Conservation (phyloP, 2,329 filamentous ascomycete species). For the Pseudogymnoascus sp. region DNA sequence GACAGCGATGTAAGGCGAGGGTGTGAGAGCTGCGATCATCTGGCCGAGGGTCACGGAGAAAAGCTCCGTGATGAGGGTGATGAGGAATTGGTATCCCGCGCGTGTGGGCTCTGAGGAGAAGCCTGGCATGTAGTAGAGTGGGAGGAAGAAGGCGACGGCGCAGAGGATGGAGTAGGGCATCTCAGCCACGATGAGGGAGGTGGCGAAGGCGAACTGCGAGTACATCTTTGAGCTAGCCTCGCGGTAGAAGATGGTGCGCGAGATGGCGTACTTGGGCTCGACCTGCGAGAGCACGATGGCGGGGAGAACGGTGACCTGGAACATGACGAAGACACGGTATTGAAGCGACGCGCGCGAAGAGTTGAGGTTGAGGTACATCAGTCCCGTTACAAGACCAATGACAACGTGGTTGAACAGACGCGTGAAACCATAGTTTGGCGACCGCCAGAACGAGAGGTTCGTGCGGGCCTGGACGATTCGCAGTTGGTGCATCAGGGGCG, state of each 20-base stretch:
- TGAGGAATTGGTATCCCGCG: slow-evolving; percentile 53
- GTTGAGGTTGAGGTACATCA: slow-evolving; percentile 53
- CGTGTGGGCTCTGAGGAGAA: slow-evolving; percentile 16
- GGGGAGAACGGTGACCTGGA: slow-evolving; percentile 56
- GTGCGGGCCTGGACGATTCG: slow-evolving; percentile 56
- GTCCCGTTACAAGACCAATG: slow-evolving; percentile 51
- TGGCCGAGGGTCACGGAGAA: slow-evolving; percentile 73
- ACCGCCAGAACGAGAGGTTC: slow-evolving; percentile 54
- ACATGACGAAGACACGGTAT: slow-evolving; percentile 49
- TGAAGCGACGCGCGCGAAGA: slow-evolving; percentile 44
- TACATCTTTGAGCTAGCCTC: slow-evolving; percentile 57
- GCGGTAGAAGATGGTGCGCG: slow-evolving; percentile 47
- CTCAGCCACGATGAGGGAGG: slow-evolving; percentile 41
- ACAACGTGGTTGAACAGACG: slow-evolving; percentile 44
- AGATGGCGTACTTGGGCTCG: slow-evolving; percentile 49
- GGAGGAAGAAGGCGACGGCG: slow-evolving; percentile 38
- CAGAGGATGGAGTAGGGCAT: slow-evolving; percentile 38
- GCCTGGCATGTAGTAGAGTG: slow-evolving; percentile 53
- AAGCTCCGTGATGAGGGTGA: slow-evolving; percentile 62
- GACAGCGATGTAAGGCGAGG: slow-evolving; percentile 51
- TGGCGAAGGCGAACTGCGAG: slow-evolving; percentile 51
- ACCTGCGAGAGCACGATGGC: slow-evolving; percentile 51
- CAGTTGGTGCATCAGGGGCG: slow-evolving; percentile 55
- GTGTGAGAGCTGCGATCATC: slow-evolving; percentile 53
- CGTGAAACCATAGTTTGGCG: slow-evolving; percentile 44